These are phyloP conservation scores for Tetradesmus lagerheimii DNA, from an alignment of 139 green algal genomes.

Conservation along the genomic window DNA sequence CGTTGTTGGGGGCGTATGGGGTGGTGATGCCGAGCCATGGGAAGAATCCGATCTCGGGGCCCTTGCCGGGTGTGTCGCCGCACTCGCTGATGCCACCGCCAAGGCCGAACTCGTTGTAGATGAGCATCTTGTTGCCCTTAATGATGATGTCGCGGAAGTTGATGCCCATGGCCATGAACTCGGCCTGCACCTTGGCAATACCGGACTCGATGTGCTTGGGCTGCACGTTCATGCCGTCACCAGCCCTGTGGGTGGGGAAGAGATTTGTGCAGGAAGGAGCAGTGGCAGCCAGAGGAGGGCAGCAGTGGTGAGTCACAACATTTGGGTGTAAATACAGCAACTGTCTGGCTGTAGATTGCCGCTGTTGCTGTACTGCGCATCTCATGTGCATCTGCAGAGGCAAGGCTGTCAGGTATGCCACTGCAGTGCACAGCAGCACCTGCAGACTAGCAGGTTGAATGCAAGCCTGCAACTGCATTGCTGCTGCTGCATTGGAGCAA, in stretches of 20 bases:
- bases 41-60: slow-evolving; percentile 33
- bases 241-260: background rate
- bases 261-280: background rate
- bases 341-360: background rate
- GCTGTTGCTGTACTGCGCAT: too few relatives aligned
- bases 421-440: background rate
- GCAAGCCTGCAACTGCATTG: too few relatives aligned
- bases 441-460: too few relatives aligned
- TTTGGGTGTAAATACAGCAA: background rate
- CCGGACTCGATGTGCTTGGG: slow-evolving; percentile 25
- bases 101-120: slow-evolving; percentile 49
- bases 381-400: too few relatives aligned
- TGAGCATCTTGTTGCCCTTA: slow-evolving; percentile 23
- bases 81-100: slow-evolving; percentile 46
- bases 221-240: background rate
- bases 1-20: background rate
- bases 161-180: slow-evolving; percentile 42
- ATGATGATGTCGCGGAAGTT: background rate
- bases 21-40: slow-evolving; percentile 42
- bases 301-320: background rate
- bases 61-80: slow-evolving; percentile 30
- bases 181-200: slow-evolving; percentile 14
- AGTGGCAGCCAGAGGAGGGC: background rate
- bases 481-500: too few relatives aligned
- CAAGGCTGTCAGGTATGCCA: too few relatives aligned